A percentile compares a stretch with the other conserved stretches of the same genome.
These are phyloP conservation scores for Blastocystis hominis DNA, from an alignment of 352 stramenopile species.

Conservation along the genomic window DNA sequence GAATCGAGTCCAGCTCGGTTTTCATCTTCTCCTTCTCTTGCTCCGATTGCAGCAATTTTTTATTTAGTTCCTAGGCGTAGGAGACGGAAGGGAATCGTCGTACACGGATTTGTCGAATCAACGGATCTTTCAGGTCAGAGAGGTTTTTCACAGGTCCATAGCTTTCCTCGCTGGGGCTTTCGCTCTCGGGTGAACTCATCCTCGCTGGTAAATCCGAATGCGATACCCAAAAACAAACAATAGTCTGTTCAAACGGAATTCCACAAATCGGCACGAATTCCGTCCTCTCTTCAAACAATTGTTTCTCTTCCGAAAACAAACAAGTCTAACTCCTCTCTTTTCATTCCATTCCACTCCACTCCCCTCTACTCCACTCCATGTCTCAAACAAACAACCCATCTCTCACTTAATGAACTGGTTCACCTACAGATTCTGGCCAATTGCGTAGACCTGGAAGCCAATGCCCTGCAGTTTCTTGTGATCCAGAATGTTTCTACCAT, in stretches of 20 bases:
- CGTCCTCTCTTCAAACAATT: neutral
- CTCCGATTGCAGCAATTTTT: neutral
- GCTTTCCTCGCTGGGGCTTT: neutral
- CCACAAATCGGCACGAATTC: too few species aligned
- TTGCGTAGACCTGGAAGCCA: constrained; percentile 94
- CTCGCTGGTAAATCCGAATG: neutral
- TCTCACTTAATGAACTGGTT: neutral
- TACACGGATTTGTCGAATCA: constrained; percentile 26
- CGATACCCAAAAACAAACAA: neutral
- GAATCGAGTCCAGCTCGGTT: neutral
- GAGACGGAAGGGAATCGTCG: neutral
- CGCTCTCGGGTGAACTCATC: neutral
- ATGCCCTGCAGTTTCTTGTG: constrained; percentile 81
- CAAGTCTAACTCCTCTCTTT: neutral
- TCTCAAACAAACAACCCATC: neutral
- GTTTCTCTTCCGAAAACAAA: neutral
- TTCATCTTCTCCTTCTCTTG: constrained; percentile 11
- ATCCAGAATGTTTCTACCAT: constrained; percentile 91
- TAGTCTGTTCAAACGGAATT: too few species aligned
- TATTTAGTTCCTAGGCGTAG: constrained; percentile 15
- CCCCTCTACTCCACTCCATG: too few species aligned
- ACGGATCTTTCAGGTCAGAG: neutral
- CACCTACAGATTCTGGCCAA: constrained; percentile 74
- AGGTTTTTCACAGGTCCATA: neutral
- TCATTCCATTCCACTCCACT: too few species aligned